phyloP scores from a whole-genome alignment of 1,284 basidiomycete species.

The Heterobasidion irregulare region DNA sequence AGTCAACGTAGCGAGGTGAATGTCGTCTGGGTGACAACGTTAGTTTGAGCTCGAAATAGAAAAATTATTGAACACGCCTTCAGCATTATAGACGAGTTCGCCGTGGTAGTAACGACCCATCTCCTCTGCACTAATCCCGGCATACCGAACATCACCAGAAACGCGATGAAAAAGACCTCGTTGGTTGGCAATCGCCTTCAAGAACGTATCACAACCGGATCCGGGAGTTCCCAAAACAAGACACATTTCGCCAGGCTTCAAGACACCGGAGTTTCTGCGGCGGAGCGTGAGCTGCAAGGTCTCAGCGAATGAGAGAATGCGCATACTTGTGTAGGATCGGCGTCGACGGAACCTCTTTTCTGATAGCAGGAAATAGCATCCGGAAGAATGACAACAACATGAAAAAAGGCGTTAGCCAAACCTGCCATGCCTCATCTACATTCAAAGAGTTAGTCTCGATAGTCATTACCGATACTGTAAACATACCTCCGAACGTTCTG shows the following conservation, averaged over 20 bases:
- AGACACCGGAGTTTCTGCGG: neutral
- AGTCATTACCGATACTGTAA: neutral
- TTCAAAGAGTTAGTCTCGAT: neutral
- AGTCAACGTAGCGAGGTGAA: conserved; percentile 71
- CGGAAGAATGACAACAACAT: neutral
- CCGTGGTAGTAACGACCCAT: conserved; percentile 70
- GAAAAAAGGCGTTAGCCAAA: neutral
- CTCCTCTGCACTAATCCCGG: conserved; percentile 60
- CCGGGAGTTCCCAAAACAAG: conserved; percentile 79
- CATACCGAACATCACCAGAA: conserved; percentile 67
- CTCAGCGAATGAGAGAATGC: neutral
- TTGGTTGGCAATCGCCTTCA: conserved; percentile 72
- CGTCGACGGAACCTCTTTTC: neutral
- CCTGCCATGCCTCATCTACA: neutral
- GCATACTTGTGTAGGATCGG: neutral
- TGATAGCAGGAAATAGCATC: neutral
- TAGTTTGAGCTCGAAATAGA: neutral
- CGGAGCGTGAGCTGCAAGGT: neutral
- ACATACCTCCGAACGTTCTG: conserved; percentile 1
- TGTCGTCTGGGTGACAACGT: conserved; percentile 43
- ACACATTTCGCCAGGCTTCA: conserved; percentile 32
- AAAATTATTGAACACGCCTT: conserved; percentile 33
- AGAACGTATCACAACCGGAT: conserved; percentile 73
- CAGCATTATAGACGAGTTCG: conserved; percentile 81
- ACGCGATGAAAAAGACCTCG: conserved; percentile 54